Base-by-base conservation (phyloP, 768 basidiomycete species). In the Butyriboletus loyo region DNA sequence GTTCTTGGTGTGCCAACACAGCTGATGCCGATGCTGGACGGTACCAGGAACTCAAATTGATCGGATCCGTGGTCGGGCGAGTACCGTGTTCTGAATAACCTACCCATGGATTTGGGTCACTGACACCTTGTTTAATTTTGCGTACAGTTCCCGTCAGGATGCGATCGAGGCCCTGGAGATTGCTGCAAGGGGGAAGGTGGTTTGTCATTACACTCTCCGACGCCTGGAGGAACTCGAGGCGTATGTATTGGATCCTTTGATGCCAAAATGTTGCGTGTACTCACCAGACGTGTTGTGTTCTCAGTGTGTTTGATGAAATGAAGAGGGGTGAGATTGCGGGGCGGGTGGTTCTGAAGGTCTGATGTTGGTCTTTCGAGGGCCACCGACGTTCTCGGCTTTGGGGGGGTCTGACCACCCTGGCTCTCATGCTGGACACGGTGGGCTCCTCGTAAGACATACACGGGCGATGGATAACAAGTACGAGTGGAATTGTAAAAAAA, bases 121-220 rank as follows among this genome's bases (percentile, higher is more conserved):
- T 54, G 19, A 60, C n/a, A 17, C 25, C 14, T 45, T 2, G 11
- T 8, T 17, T 32, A n/a, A 0, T 9, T 30, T 48, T 15, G 45
- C 21, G 4, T 11, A 25, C 30, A 73, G 76, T 13, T 66, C 71
- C 54, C 62, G 73, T 10, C 77, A 79, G 52, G 80, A 81, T 55
- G 73, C 75, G 14, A 62, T 73, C 49, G 77, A 81, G 58, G 76
- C 80, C 2, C 59, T 81, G 41, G 68, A 72, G 17, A 60, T 78
- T 39, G 79, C 75, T 14, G 73, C 70, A 7, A 57, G 64, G 22
- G 76, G 75, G 17, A 72, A 75, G 47, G 76, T 81, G 54, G 69
- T 61, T 49, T 67, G 67, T 46, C 51, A 57, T 22, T 69, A 66
- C 37, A 51, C 53, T 11, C 43, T 70, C 36, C 47, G 62, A 41